Base-by-base conservation (phyloP, 2,329 filamentous ascomycete species). In the Trichoderma aggressivum region DNA sequence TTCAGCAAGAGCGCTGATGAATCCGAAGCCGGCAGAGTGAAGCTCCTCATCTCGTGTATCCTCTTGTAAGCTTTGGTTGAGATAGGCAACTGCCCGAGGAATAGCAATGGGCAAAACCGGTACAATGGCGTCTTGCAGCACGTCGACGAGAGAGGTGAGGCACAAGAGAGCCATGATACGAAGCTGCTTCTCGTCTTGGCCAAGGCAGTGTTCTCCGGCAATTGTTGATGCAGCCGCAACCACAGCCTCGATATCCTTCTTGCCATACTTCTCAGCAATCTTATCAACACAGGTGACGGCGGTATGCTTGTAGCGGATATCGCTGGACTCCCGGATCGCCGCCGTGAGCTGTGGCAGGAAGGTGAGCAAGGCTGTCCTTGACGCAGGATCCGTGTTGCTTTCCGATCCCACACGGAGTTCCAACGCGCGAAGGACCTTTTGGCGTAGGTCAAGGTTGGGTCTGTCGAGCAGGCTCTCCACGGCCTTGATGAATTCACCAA, bases 241-340 rank as follows among this genome's bases (percentile, higher is more conserved):
- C 58, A 97, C 92, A 58, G 90, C 90, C 75, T 92, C 89, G 1
- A 92, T 86, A 77, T 97, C 93, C 80, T 94, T 97, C 84, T 96
- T 97, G 75, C 96, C 97, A 79, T 97, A 98, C 80, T 95, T 95
- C 81, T 98, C 94, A 3, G 93, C 89, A 73, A 99, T 97, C 80
- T 93, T 93, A 82, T 98, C 94, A 58, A 98, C 91, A 76, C 95
- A 98, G 43, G 90, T 90, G 73, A 99, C 90, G 1, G 94, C 93
- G 12, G 93, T 94, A 76, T 94, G 91, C 81, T 95, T 94, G 79
- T 96, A 91, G 32, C 89, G 86, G 67, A 91, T 87, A 74, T 96
- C 90, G 36, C 87, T 84, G 7, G 92, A 91, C 63, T 91, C 88
- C 70, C 91, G 86, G 72, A 99, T 89, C 59, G 97, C 92, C 24